Evolutionary conservation across 2,329 filamentous ascomycete genomes (phyloP).

Genomic region (Fusarium ramigenum): DNA sequence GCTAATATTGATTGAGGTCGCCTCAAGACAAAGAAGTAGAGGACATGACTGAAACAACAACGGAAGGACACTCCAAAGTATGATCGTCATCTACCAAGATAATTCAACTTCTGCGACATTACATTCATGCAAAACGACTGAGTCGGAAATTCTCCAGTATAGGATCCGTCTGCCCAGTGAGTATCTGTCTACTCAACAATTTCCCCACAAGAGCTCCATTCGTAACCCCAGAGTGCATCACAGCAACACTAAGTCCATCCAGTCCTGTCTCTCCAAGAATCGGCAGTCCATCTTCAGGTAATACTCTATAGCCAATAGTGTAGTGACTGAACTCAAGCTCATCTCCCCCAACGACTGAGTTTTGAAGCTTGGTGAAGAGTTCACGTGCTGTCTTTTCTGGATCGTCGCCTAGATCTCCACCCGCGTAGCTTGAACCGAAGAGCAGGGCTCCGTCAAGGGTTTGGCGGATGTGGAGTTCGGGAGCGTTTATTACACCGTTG

Average conservation of each 20-base stretch:
- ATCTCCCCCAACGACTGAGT: not conserved
- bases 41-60: not conserved
- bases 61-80: not conserved
- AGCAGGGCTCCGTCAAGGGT: not conserved
- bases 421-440: constrained; percentile 1
- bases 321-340: constrained; percentile 14
- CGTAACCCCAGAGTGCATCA: constrained; percentile 25
- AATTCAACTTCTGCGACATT: not conserved
- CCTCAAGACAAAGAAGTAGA: not conserved
- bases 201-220: constrained; percentile 19
- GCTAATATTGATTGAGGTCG: not conserved
- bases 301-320: constrained; percentile 3
- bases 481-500: not conserved
- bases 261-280: constrained; percentile 16
- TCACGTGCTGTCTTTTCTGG: constrained; percentile 15
- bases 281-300: constrained; percentile 8
- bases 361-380: not conserved
- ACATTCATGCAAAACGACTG: not conserved
- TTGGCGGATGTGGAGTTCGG: constrained; percentile 14
- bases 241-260: constrained; percentile 4
- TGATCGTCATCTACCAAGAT: not conserved
- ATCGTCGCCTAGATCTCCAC: constrained; percentile 4
- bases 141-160: not conserved
- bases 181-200: constrained; percentile 4
- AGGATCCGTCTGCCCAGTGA: not conserved